These are phyloP conservation scores for Corymbia citriodora DNA, from an alignment of 441 rosid genomes.

Conservation along the genomic window DNA sequence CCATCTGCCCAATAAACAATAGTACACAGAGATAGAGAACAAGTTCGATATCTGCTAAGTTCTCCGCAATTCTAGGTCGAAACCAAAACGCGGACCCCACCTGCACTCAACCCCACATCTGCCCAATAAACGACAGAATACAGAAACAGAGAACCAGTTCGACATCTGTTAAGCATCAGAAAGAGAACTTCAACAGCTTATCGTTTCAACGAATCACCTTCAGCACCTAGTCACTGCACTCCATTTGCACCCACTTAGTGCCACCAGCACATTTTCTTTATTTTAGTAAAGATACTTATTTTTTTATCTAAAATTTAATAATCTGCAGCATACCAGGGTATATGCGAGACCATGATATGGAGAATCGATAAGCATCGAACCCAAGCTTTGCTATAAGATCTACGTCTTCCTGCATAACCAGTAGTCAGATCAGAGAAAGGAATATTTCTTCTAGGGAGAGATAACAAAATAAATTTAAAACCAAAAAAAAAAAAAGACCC, in stretches of 20 bases:
- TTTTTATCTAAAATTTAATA: neutral
- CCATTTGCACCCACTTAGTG: neutral
- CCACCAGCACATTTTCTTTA: neutral
- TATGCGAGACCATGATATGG: constrained; percentile 93
- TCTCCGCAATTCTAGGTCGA: neutral
- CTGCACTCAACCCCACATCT: neutral
- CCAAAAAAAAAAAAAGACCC: neutral
- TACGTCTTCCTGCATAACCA: constrained; percentile 72
- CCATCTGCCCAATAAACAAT: neutral
- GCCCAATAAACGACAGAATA: neutral
- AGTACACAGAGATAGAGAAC: neutral
- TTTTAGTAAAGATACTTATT: neutral
- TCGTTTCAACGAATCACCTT: neutral
- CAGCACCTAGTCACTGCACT: neutral
- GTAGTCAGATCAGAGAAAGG: neutral
- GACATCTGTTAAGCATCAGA: neutral
- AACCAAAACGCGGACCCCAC: neutral
- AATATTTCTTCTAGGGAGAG: neutral
- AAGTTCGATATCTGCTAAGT: neutral
- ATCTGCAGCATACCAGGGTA: constrained; percentile 54
- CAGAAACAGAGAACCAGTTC: neutral
- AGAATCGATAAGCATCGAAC: constrained; percentile 82
- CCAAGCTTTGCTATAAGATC: constrained; percentile 66
- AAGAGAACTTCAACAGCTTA: neutral
- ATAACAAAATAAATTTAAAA: neutral